These are phyloP conservation scores for Alternaria sp. DNA, from an alignment of 2,329 filamentous ascomycete genomes.

Conservation along the genomic window DNA sequence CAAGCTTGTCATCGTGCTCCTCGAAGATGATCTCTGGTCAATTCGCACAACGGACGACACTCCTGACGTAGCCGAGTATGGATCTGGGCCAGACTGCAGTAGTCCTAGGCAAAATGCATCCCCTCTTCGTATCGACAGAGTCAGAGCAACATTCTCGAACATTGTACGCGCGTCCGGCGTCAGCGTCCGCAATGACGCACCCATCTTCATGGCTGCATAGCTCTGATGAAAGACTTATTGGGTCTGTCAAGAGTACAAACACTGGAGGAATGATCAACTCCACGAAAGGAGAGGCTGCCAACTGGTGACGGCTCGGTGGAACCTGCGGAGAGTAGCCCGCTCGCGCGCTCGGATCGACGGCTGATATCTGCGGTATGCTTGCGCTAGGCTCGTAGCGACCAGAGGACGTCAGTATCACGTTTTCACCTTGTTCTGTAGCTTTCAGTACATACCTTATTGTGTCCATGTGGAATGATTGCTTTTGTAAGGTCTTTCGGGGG, in stretches of 20 bases:
- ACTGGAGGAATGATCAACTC: background rate
- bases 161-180: background rate
- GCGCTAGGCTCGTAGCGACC: background rate
- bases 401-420: background rate
- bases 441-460: background rate
- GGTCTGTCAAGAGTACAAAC: background rate
- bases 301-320: background rate
- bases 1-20: background rate
- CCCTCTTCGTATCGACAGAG: background rate
- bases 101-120: background rate
- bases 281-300: background rate
- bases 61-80: background rate
- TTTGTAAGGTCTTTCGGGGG: background rate
- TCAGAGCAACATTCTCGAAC: background rate
- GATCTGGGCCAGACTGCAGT: background rate
- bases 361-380: background rate
- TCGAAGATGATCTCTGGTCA: background rate
- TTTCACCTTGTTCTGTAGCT: background rate
- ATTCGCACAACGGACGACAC: background rate
- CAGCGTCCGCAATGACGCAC: background rate
- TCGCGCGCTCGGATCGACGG: background rate
- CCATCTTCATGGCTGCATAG: background rate
- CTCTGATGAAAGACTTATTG: background rate
- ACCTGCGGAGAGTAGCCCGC: background rate
- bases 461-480: background rate